Evolutionary conservation across 2,329 filamentous ascomycete species (phyloP).

Genomic region (Fusarium pseudoanthophilum): DNA sequence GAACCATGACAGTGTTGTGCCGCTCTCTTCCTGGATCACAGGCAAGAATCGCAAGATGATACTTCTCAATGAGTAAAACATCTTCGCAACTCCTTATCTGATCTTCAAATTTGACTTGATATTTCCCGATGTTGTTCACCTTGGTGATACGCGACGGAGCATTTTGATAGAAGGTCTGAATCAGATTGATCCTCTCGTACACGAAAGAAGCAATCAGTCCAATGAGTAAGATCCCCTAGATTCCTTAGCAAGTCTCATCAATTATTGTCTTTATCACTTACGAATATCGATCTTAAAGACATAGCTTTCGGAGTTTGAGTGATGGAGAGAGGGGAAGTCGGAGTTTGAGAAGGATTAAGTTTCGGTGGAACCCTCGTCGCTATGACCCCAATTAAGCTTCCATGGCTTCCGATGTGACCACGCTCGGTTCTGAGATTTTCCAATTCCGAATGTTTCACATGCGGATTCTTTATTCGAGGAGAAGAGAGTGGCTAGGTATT

Average conservation of each 20-base stretch:
- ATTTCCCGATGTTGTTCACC: conserved; percentile 42
- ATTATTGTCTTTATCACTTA: neutral
- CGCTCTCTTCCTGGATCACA: conserved; percentile 55
- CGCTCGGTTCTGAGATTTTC: neutral
- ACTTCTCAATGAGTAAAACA: conserved; percentile 49
- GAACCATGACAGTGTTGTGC: conserved; percentile 56
- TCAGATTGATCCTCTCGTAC: conserved; percentile 24
- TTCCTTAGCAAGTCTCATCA: neutral
- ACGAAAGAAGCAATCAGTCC: conserved; percentile 18
- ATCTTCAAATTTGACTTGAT: conserved; percentile 51
- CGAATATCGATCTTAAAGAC: conserved; percentile 15
- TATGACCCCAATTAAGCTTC: conserved; percentile 1
- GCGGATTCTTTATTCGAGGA: neutral
- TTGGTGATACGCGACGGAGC: conserved; percentile 44
- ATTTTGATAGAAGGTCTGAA: conserved; percentile 45
- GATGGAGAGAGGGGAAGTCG: neutral
- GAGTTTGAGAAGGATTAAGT: neutral
- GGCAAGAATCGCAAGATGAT: conserved; percentile 50
- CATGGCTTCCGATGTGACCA: neutral
- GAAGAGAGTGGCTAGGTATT: neutral
- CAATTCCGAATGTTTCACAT: conserved; percentile 16
- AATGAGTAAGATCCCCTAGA: conserved; percentile 15
- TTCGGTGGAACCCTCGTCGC: neutral
- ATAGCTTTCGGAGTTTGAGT: neutral
- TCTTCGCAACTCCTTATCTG: conserved; percentile 55